phyloP scores from a whole-genome alignment of 1,139 yeast genomes.

The Suhomyces bolitotheri region DNA sequence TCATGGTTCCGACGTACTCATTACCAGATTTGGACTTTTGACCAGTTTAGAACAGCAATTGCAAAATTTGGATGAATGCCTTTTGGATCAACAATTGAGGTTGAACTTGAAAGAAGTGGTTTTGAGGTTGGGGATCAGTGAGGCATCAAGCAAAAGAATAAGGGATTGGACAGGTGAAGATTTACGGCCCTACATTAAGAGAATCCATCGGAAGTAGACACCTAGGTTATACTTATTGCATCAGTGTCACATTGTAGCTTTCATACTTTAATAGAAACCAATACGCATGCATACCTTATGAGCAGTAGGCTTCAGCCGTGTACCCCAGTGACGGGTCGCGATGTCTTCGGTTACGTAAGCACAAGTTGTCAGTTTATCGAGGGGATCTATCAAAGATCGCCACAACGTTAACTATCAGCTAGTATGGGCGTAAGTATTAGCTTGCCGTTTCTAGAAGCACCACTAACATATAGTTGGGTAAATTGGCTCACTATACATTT shows the following conservation, averaged over 20 bases:
- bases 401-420: too few relatives aligned
- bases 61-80: conserved; percentile 10
- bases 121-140: conserved; percentile 43
- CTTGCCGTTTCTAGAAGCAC: neutral
- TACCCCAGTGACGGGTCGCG: too few relatives aligned
- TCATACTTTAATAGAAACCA: too few relatives aligned
- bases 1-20: conserved; percentile 60
- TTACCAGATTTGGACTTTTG: conserved; percentile 64
- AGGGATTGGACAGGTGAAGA: conserved; percentile 63
- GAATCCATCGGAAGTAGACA: too few relatives aligned
- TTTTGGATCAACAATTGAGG: conserved; percentile 31
- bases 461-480: conserved; percentile 44
- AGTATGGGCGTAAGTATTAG: conserved; percentile 15
- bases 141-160: conserved; percentile 52
- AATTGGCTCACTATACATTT: conserved; percentile 53
- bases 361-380: too few relatives aligned
- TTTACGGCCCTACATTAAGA: conserved; percentile 41
- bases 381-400: too few relatives aligned
- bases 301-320: too few relatives aligned
- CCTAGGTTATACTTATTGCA: too few relatives aligned
- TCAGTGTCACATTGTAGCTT: too few relatives aligned
- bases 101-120: conserved; percentile 50
- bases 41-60: conserved; percentile 48
- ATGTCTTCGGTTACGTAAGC: too few relatives aligned
- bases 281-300: too few relatives aligned